phyloP scores from a whole-genome alignment of 306 rosid species.

The Spatholobus suberectus region DNA sequence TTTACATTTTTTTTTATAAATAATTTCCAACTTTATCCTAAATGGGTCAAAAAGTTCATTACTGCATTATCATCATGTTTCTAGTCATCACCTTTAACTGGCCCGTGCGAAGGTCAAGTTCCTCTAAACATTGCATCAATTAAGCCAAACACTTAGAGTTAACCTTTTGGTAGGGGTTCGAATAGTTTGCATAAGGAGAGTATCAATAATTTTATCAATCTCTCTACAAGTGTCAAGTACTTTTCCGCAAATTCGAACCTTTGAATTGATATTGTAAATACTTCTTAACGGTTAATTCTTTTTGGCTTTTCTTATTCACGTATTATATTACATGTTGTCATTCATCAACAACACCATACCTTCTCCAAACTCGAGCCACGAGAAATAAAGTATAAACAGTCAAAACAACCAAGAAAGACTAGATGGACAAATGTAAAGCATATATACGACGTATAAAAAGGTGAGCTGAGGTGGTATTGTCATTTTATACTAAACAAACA shows the following conservation, averaged over 20 bases:
- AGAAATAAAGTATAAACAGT: not conserved
- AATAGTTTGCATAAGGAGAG: too few relatives aligned
- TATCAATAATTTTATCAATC: not conserved
- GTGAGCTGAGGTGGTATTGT: slow-evolving; percentile 18
- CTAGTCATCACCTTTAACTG: not conserved
- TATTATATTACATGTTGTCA: not conserved
- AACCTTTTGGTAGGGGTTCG: too few relatives aligned
- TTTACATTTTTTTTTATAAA: not conserved
- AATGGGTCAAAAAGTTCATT: not conserved
- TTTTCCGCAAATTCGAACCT: not conserved
- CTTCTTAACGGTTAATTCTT: not conserved
- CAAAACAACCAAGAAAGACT: not conserved
- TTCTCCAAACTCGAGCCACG: not conserved
- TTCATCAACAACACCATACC: not conserved
- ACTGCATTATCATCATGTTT: not conserved
- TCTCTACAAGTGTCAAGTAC: too few relatives aligned
- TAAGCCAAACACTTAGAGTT: too few relatives aligned
- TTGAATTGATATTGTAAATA: not conserved
- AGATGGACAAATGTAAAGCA: not conserved
- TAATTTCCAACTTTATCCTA: not conserved
- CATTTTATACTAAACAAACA: slow-evolving; percentile 13
- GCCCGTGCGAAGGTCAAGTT: not conserved
- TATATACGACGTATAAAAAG: not conserved
- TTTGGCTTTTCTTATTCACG: not conserved
- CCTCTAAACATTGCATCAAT: not conserved